These are phyloP conservation scores for Tetracentron sinense DNA, from an alignment of 164 flowering plant genomes.

Conservation along the genomic window DNA sequence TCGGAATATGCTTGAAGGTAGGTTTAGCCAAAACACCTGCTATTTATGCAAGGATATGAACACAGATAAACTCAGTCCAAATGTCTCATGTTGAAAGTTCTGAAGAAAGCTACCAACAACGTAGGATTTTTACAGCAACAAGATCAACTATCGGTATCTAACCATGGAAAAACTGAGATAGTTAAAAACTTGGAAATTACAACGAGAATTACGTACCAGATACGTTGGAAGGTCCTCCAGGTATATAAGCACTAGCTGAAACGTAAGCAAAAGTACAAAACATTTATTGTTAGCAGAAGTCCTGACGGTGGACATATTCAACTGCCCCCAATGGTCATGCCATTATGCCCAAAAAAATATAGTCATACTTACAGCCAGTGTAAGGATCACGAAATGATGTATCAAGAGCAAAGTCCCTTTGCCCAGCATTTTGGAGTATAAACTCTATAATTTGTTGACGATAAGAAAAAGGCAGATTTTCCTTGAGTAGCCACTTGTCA, in stretches of 20 bases:
- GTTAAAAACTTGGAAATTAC: background rate
- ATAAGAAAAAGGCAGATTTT: constrained; percentile 83
- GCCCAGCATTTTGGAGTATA: constrained; percentile 87
- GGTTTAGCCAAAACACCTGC: constrained; percentile 54
- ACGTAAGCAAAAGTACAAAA: constrained; percentile 13
- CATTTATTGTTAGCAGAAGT: background rate
- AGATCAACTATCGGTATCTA: background rate
- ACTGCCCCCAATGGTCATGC: background rate
- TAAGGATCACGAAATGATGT: constrained; percentile 86
- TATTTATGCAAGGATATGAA: background rate
- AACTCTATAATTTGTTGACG: constrained; percentile 94
- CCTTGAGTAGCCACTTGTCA: constrained; percentile 96
- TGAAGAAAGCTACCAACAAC: background rate
- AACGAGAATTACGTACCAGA: constrained; percentile 40
- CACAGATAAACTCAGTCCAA: background rate
- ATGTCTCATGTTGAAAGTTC: background rate
- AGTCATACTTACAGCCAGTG: constrained; percentile 78
- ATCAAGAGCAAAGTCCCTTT: constrained; percentile 53
- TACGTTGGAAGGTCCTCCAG: constrained; percentile 59
- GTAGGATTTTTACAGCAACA: background rate
- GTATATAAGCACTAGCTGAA: constrained; percentile 91
- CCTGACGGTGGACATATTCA: background rate
- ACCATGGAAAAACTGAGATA: constrained; percentile 2
- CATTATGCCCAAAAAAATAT: background rate
- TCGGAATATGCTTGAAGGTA: constrained; percentile 87